Evolutionary conservation across 169 alveolate genomes (phyloP), one percentile per base, ranked within the genome.

Genomic region (Eimeria falciformis): DNA sequence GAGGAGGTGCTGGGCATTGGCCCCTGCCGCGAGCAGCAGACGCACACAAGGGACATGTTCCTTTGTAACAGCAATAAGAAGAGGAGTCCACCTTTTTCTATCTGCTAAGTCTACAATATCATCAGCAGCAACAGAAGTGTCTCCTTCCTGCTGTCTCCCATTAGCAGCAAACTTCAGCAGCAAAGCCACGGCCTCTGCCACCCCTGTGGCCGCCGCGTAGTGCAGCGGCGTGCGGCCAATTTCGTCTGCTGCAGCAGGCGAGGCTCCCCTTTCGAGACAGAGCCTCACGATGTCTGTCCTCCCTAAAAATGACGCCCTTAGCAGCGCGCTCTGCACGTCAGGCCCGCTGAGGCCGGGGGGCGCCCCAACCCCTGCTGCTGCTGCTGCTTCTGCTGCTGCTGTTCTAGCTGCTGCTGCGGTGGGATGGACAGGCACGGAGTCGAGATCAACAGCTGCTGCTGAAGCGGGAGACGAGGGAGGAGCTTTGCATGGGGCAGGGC

Each of bases 221-320:
- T 94, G 96, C 75, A 94, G 83, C 73, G 96, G 96, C 43, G 94
- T 90, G 40, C 96, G 90, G 53, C 96, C 96, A 12, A 93, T 95
- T 37, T 75, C 83, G 53, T 94, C 96, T 21, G 94, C 55, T 78
- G 75, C 84, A 55, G 83, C 75, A 5, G 82, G 81, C 56, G 84
- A 75, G 4, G 79, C 92, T 9, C 92, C 92, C 21, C 92, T 47
- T 66, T 86, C 53, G 40, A 86, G 45, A 29, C 92, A 86, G 14
- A 50, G 21, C 23, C 25, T 56, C 0, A 86, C 75, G 21, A 86
- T 68, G 43, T 86, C 92, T 50, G 62, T 66, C 55, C 92, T 66
- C 9, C 92, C 92, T 9, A 86, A 40, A 55, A 86, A 86, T 0
- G 92, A 75, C 1, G 92, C 92, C 18, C 92, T 25, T 27, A 86